Evolutionary conservation across 257 asterid genomes (phyloP).

Genomic region (Dorcoceras hygrometricum): DNA sequence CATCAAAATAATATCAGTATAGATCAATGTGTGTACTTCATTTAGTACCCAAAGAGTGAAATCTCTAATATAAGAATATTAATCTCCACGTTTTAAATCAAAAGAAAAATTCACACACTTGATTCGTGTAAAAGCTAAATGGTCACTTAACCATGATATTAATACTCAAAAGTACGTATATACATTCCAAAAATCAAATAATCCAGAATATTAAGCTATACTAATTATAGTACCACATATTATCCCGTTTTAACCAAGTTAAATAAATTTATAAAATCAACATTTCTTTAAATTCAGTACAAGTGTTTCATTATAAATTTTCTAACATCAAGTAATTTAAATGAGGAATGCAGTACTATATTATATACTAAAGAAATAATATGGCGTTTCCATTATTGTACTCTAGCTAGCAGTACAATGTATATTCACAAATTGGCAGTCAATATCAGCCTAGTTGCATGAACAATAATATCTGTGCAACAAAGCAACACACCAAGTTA

Average conservation of each 20-base stretch:
- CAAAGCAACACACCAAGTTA: no score
- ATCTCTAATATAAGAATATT: neutral
- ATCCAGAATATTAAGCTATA: no score
- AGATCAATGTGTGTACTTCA: neutral
- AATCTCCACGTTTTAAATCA: no score
- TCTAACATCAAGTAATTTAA: no score
- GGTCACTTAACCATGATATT: neutral
- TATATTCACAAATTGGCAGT: neutral
- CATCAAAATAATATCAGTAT: neutral
- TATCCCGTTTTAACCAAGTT: no score
- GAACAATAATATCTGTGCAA: neutral
- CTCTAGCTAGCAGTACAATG: neutral
- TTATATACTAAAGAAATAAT: no score
- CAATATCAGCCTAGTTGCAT: neutral
- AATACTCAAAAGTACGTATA: no score
- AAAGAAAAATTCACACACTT: neutral
- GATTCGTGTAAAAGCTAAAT: neutral
- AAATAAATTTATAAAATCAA: no score
- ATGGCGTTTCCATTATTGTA: neutral
- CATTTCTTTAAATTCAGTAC: no score
- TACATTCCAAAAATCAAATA: no score
- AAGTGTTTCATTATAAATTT: no score
- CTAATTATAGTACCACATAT: neutral
- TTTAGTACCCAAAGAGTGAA: neutral
- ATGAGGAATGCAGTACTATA: neutral